Evolutionary conservation across 148 eudicot species (phyloP).

Genomic region (Dianthus caryophyllus): DNA sequence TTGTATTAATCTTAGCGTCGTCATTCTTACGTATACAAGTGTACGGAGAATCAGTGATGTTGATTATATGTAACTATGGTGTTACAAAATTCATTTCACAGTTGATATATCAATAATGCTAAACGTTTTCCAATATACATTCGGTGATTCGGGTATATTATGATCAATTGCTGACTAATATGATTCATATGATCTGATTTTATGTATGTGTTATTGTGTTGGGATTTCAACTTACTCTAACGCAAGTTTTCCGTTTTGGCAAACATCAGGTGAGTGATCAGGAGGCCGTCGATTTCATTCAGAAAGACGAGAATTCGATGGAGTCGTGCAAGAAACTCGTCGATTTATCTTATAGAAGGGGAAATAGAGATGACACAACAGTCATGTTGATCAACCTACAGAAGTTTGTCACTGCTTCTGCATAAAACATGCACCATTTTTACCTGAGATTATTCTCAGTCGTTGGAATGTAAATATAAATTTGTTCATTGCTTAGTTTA

Average conservation of each 20-base stretch:
- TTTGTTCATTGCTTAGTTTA: background rate
- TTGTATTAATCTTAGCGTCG: no score
- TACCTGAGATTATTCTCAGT: background rate
- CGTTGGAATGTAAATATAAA: background rate
- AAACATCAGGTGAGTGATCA: conserved; percentile 29
- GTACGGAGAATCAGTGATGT: no score
- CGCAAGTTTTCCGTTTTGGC: background rate
- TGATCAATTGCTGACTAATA: no score
- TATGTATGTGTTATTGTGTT: no score
- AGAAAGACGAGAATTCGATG: conserved; percentile 16
- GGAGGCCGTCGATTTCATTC: conserved; percentile 29
- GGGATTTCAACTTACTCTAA: no score
- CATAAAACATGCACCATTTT: background rate
- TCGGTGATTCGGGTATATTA: no score
- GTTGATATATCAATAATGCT: no score
- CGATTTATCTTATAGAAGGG: conserved; percentile 35
- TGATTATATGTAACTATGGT: no score
- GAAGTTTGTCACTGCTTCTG: conserved; percentile 15
- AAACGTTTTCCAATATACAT: no score
- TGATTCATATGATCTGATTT: no score
- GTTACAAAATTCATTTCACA: no score
- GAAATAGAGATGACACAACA: conserved; percentile 41
- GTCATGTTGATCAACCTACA: conserved; percentile 38
- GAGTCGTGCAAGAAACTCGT: conserved; percentile 33
- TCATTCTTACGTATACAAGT: no score